phyloP scores from a whole-genome alignment of 768 basidiomycete genomes.

The Podaxis sp. region DNA sequence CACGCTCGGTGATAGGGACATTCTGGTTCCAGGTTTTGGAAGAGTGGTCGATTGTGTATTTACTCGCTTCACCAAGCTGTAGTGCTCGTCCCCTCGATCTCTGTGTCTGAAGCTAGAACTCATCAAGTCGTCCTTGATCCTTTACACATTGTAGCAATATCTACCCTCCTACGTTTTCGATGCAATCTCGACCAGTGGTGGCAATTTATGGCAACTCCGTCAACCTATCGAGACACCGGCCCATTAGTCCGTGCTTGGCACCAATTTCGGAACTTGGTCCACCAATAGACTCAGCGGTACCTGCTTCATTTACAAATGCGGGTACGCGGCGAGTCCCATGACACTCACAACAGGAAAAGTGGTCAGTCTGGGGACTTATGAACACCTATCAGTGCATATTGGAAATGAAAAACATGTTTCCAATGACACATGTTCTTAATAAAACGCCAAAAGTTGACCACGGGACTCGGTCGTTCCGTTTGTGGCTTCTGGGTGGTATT shows the following conservation, averaged over 20 bases:
- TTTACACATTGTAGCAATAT: not conserved
- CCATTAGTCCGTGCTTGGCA: not conserved
- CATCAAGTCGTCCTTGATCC: not conserved
- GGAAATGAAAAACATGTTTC: constrained; percentile 2
- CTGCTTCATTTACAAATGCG: too few species aligned
- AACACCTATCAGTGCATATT: not conserved
- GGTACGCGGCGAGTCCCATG: not conserved
- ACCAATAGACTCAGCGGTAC: too few species aligned
- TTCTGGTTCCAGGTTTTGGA: not conserved
- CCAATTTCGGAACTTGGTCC: not conserved
- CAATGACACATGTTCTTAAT: not conserved
- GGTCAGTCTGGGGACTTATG: not conserved
- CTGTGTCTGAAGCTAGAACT: not conserved
- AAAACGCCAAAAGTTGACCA: not conserved
- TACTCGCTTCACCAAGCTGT: not conserved
- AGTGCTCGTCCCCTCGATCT: not conserved
- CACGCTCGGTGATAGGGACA: not conserved
- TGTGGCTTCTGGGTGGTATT: not conserved
- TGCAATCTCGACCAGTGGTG: not conserved
- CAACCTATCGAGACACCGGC: not conserved
- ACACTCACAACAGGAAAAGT: not conserved
- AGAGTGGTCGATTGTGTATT: not conserved
- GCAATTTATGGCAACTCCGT: not conserved
- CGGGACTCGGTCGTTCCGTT: not conserved
- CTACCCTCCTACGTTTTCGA: not conserved